Percentiles rank a stretch among this genome's conserved stretches.
Conservation (phyloP, 2,329 filamentous ascomycete species). For the Triangularia verruculosa region DNA sequence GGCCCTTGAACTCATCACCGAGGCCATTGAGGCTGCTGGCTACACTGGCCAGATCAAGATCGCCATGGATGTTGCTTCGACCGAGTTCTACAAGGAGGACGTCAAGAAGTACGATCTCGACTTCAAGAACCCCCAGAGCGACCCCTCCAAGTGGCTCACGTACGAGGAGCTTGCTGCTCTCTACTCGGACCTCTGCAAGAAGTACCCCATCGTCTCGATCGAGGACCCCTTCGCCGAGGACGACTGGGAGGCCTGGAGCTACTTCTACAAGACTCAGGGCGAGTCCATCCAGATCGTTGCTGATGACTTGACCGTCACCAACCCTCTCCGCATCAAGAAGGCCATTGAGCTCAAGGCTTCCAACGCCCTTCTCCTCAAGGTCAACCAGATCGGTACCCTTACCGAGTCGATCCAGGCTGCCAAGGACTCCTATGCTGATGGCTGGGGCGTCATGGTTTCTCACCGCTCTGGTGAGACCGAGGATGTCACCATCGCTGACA, state of each 20-base stretch:
- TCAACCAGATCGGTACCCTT: slow-evolving; percentile 99
- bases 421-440: slow-evolving; percentile 94
- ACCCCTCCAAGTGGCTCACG: slow-evolving; percentile 95
- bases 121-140: slow-evolving; percentile 99
- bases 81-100: slow-evolving; percentile 97
- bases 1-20: slow-evolving; percentile 92
- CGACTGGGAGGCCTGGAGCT: slow-evolving; percentile 99
- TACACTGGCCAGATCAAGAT: slow-evolving; percentile 97
- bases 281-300: slow-evolving; percentile 86
- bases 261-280: slow-evolving; percentile 99
- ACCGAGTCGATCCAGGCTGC: slow-evolving; percentile 98
- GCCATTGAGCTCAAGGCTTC: slow-evolving; percentile 98
- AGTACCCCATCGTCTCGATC: slow-evolving; percentile 98
- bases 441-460: slow-evolving; percentile 99
- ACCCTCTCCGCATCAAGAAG: slow-evolving; percentile 99
- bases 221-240: slow-evolving; percentile 99
- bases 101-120: slow-evolving; percentile 99
- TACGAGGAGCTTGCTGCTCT: slow-evolving; percentile 94
- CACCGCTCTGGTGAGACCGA: slow-evolving; percentile 99
- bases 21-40: slow-evolving; percentile 89
- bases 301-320: slow-evolving; percentile 98
- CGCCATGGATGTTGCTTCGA: slow-evolving; percentile 98
- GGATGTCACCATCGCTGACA: slow-evolving; percentile 98
- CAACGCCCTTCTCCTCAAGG: slow-evolving; percentile 97
- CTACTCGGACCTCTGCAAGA: slow-evolving; percentile 82